Percentiles rank a stretch among this genome's conserved stretches.
Conservation (phyloP, 805 yeast genomes). For the Diddensiella caesifluorescens region DNA sequence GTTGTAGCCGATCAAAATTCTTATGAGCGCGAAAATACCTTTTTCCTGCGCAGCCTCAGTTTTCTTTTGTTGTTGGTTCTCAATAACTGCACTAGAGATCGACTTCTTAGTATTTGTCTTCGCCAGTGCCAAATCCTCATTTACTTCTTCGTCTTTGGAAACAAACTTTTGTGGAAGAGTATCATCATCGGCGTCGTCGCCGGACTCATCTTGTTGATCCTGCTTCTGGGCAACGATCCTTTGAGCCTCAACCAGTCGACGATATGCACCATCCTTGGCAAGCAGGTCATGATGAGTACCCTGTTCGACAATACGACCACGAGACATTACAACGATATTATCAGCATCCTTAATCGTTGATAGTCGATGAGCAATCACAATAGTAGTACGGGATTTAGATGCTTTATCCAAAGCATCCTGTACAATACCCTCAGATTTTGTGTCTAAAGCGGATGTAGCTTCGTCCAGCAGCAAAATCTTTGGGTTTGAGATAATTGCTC, state of each 20-base stretch:
- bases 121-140: conserved; percentile 3
- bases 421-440: conserved; percentile 39
- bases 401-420: conserved; percentile 38
- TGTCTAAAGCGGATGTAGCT: conserved; percentile 51
- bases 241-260: conserved; percentile 36
- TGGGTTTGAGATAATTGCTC: conserved; percentile 57
- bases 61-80: not conserved
- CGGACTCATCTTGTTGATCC: conserved; percentile 16
- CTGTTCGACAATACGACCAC: conserved; percentile 46
- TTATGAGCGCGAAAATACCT: conserved; percentile 8
- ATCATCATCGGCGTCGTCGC: conserved; percentile 12
- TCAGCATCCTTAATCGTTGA: conserved; percentile 54
- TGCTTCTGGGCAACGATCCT: conserved; percentile 20
- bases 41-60: not conserved
- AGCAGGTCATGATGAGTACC: conserved; percentile 42
- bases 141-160: conserved; percentile 7
- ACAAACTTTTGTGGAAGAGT: conserved; percentile 1
- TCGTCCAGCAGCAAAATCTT: conserved; percentile 53
- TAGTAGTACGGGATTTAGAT: conserved; percentile 40
- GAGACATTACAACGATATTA: conserved; percentile 46
- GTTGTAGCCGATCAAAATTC: conserved; percentile 21
- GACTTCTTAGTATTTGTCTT: conserved; percentile 19
- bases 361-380: conserved; percentile 54
- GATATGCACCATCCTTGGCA: conserved; percentile 27
- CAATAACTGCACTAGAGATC: conserved; percentile 17